Percentiles rank a stretch among this genome's conserved stretches.
Conservation (phyloP, 202 grass and related monocot species). For the Cymbopogon flexuosus region DNA sequence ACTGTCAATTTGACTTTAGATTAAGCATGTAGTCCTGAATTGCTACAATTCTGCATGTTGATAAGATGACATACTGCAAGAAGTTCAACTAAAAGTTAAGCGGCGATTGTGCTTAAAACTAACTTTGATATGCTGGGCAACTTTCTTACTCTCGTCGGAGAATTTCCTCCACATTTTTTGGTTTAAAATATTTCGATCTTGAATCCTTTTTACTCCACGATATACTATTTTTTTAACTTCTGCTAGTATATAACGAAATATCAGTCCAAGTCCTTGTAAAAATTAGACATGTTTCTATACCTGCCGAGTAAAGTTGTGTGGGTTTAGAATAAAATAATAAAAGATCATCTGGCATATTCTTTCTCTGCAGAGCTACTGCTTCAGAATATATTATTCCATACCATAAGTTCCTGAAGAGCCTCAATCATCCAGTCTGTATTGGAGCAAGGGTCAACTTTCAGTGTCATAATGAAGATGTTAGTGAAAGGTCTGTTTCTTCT, state of each 20-base stretch:
- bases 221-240: background rate
- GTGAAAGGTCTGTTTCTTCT: slow-evolving; percentile 42
- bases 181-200: background rate
- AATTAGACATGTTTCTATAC: background rate
- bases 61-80: background rate
- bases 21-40: background rate
- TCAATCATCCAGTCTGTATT: slow-evolving; percentile 52
- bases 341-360: background rate
- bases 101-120: background rate
- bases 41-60: background rate
- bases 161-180: background rate
- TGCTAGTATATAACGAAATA: background rate
- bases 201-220: background rate
- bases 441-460: slow-evolving; percentile 84
- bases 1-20: background rate
- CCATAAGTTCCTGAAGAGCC: slow-evolving; percentile 66
- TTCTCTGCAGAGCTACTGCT: slow-evolving; percentile 45
- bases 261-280: background rate
- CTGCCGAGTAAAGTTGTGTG: background rate
- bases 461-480: slow-evolving; percentile 69
- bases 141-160: background rate
- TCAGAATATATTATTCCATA: slow-evolving; percentile 82
- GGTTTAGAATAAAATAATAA: background rate
- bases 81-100: background rate
- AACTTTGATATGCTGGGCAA: background rate